Evolutionary conservation across 768 basidiomycete species (phyloP).

Genomic region (Tricholoma hemisulphureum): DNA sequence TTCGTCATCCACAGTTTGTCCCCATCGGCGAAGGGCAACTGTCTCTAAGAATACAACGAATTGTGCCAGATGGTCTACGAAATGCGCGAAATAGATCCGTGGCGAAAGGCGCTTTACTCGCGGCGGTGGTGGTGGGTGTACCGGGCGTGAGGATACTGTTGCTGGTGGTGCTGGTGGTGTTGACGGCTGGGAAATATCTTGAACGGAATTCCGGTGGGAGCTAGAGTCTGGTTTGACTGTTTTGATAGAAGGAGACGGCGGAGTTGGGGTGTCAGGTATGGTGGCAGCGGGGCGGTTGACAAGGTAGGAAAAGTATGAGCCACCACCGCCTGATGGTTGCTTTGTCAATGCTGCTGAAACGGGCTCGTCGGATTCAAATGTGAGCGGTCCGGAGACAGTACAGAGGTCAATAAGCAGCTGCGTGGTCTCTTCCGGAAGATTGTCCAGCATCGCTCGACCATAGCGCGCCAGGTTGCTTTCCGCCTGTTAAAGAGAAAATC

Average conservation of each 20-base stretch:
- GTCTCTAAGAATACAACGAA: slow-evolving; percentile 89
- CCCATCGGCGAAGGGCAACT: slow-evolving; percentile 78
- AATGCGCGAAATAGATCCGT: slow-evolving; percentile 87
- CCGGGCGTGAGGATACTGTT: slow-evolving; percentile 25
- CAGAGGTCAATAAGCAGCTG: slow-evolving; percentile 90
- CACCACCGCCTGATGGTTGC: slow-evolving; percentile 31
- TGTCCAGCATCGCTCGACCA: slow-evolving; percentile 80
- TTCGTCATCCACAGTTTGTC: slow-evolving; percentile 52
- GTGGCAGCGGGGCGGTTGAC: slow-evolving; percentile 58
- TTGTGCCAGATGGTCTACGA: slow-evolving; percentile 81
- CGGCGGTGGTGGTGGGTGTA: slow-evolving; percentile 18
- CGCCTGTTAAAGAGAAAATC: slow-evolving; percentile 45
- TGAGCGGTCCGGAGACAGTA: slow-evolving; percentile 57
- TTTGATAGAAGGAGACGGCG: slow-evolving; percentile 47
- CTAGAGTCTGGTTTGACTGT: slow-evolving; percentile 40
- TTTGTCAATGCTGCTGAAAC: slow-evolving; percentile 18
- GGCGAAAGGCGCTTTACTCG: slow-evolving; percentile 70
- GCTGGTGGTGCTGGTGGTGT: slow-evolving; percentile 37
- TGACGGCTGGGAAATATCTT: slow-evolving; percentile 31
- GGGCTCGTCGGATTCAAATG: slow-evolving; percentile 39
- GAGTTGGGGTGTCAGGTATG: slow-evolving; percentile 40
- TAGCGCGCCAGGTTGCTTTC: slow-evolving; percentile 86
- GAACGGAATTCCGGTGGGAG: slow-evolving; percentile 37
- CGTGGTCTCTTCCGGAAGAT: slow-evolving; percentile 85
- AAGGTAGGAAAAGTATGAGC: slow-evolving; percentile 81